These are phyloP conservation scores for Mucor mucedo DNA, from an alignment of 371 early-diverging fungal genomes.

Conservation along the genomic window DNA sequence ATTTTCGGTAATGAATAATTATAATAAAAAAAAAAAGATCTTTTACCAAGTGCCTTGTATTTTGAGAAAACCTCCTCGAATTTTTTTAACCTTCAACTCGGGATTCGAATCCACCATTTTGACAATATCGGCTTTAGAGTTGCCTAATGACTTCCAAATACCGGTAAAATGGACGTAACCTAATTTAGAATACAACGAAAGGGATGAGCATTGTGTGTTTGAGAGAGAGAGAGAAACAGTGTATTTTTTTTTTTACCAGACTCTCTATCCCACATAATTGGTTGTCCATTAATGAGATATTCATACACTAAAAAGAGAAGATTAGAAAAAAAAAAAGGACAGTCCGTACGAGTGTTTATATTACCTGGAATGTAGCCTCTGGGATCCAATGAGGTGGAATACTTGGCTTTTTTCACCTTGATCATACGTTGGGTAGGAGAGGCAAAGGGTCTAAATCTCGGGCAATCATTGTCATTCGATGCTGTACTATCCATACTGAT, in stretches of 20 bases:
- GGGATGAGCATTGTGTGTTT: constrained; percentile 56
- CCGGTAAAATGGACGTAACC: constrained; percentile 75
- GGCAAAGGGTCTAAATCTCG: constrained; percentile 32
- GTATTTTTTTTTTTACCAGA: constrained; percentile 54
- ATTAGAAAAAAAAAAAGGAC: background rate
- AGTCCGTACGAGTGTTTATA: constrained; percentile 11
- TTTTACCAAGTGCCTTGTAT: constrained; percentile 74
- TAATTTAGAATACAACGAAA: constrained; percentile 29
- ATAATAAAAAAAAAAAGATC: constrained; percentile 11
- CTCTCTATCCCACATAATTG: constrained; percentile 81
- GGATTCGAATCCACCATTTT: constrained; percentile 72
- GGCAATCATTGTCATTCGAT: constrained; percentile 31
- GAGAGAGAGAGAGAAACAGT: constrained; percentile 40
- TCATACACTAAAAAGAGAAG: constrained; percentile 56
- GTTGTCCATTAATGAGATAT: constrained; percentile 62
- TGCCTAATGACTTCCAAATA: constrained; percentile 75
- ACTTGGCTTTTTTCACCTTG: constrained; percentile 40
- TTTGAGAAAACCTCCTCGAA: constrained; percentile 73
- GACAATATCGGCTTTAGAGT: constrained; percentile 72
- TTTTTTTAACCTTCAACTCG: constrained; percentile 65
- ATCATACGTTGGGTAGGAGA: constrained; percentile 26
- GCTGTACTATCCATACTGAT: constrained; percentile 10
- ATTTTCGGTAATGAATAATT: background rate
- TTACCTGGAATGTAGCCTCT: constrained; percentile 73
- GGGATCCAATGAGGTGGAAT: constrained; percentile 70